Conservation (phyloP, 768 basidiomycete genomes). For the Cystofilobasidium capitatum region DNA sequence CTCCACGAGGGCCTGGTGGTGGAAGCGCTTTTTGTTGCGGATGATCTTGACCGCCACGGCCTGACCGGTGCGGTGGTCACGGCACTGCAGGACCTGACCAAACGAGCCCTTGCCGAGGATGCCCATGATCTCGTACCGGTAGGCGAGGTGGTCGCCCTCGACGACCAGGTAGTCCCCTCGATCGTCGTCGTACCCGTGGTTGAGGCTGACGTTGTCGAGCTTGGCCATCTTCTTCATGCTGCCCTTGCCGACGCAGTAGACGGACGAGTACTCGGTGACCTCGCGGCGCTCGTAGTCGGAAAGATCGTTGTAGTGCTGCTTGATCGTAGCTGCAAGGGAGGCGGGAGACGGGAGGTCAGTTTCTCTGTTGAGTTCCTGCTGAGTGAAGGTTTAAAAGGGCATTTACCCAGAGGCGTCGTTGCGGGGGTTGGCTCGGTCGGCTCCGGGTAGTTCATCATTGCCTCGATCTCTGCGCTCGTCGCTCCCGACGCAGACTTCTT, state of each 20-base stretch:
- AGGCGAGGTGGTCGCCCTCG: slow-evolving; percentile 82
- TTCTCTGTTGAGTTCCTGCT: not conserved
- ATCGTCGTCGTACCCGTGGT: slow-evolving; percentile 94
- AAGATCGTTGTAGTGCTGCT: slow-evolving; percentile 51
- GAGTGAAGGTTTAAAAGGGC: not conserved
- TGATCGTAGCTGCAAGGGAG: slow-evolving; percentile 37
- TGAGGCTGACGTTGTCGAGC: slow-evolving; percentile 63
- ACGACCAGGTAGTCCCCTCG: slow-evolving; percentile 92
- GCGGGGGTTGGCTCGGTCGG: slow-evolving; percentile 63
- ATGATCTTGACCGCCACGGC: slow-evolving; percentile 99
- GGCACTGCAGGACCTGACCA: slow-evolving; percentile 89
- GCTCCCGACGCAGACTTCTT: slow-evolving; percentile 70
- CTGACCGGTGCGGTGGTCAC: slow-evolving; percentile 87
- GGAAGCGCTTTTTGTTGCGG: slow-evolving; percentile 97
- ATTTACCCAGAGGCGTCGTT: slow-evolving; percentile 60
- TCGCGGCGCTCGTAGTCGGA: slow-evolving; percentile 86
- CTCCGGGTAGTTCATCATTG: slow-evolving; percentile 83
- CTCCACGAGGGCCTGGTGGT: slow-evolving; percentile 96
- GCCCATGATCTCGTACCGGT: slow-evolving; percentile 88
- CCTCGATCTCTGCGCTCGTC: slow-evolving; percentile 76
- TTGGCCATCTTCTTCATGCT: slow-evolving; percentile 77
- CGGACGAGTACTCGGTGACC: slow-evolving; percentile 70
- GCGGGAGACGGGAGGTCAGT: no score
- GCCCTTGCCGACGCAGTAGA: slow-evolving; percentile 70
- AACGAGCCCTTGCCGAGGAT: slow-evolving; percentile 97